Percentiles rank a stretch among this genome's conserved stretches.
phyloP scores from a whole-genome alignment of 352 stramenopile species.

The Pythium phragmitis region DNA sequence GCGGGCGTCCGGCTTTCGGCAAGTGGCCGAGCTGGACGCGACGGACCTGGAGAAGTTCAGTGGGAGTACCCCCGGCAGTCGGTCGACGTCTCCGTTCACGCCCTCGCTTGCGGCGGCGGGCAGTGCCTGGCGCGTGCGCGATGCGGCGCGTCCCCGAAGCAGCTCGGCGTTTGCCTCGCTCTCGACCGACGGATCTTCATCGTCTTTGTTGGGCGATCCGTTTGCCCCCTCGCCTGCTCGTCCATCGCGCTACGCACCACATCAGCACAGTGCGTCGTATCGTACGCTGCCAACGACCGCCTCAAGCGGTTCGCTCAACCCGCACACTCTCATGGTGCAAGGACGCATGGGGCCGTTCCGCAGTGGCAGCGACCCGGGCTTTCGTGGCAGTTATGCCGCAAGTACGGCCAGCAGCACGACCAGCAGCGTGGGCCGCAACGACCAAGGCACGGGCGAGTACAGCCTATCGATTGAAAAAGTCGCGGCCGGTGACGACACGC shows the following conservation, averaged over 20 bases:
- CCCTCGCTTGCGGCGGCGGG: not conserved
- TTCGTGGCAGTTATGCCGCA: constrained; percentile 28
- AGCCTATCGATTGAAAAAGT: constrained; percentile 77
- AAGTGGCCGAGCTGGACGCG: constrained; percentile 5
- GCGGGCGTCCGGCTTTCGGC: constrained; percentile 3
- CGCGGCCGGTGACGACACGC: constrained; percentile 85
- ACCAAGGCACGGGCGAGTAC: constrained; percentile 72
- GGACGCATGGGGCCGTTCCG: constrained; percentile 17
- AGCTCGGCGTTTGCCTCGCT: constrained; percentile 26
- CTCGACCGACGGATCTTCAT: constrained; percentile 2
- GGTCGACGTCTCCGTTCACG: constrained; percentile 31
- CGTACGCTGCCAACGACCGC: not conserved
- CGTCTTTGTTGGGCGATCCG: constrained; percentile 5
- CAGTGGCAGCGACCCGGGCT: constrained; percentile 27
- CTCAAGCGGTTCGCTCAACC: not conserved
- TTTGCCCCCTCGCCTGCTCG: constrained; percentile 8
- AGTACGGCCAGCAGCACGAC: constrained; percentile 33
- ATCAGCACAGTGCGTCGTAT: constrained; percentile 13
- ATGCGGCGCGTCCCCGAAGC: constrained; percentile 23
- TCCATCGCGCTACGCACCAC: constrained; percentile 1
- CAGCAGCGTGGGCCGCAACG: constrained; percentile 46
- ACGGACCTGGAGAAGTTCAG: not conserved
- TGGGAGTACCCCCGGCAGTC: constrained; percentile 5
- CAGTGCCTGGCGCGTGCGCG: constrained; percentile 20
- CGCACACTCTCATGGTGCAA: constrained; percentile 2